Conservation (phyloP, 495 filamentous ascomycete species). For the Penicillium steckii region DNA sequence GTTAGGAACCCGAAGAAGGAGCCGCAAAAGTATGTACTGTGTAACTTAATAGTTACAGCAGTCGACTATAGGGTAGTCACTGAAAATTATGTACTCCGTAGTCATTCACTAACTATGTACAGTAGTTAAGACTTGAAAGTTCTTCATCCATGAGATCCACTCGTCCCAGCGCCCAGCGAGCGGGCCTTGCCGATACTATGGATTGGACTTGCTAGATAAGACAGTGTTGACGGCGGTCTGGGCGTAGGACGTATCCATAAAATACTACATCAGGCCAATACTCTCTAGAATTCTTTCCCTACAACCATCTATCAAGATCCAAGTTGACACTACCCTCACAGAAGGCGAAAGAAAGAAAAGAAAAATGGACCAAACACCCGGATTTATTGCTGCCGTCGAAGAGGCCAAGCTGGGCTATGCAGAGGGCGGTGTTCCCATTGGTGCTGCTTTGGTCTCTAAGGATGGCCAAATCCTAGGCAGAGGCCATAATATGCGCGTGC, state of each 20-base stretch:
- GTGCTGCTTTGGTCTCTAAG: constrained; percentile 68
- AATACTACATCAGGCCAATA: not conserved
- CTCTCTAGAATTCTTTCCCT: not conserved
- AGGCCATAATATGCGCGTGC: constrained; percentile 80
- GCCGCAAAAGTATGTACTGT: no score
- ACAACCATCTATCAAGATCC: not conserved
- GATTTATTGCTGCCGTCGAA: constrained; percentile 65
- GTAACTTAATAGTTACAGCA: no score
- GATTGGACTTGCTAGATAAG: constrained; percentile 6
- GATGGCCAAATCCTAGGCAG: constrained; percentile 74
- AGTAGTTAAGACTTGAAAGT: no score
- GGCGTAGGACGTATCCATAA: not conserved
- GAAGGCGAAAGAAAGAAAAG: no score
- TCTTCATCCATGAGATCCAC: constrained; percentile 14
- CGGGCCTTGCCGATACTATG: constrained; percentile 18
- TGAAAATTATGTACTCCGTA: no score
- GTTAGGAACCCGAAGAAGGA: no score
- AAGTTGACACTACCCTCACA: no score
- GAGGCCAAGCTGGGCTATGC: constrained; percentile 65
- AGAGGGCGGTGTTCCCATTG: constrained; percentile 85
- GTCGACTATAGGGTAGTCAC: no score
- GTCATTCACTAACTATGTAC: no score
- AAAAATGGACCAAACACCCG: constrained; percentile 50
- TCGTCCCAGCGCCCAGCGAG: constrained; percentile 1
- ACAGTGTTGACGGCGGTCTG: not conserved